These are phyloP conservation scores for Lachnellula subtilissima DNA, from an alignment of 2,329 filamentous ascomycete genomes.

Conservation along the genomic window DNA sequence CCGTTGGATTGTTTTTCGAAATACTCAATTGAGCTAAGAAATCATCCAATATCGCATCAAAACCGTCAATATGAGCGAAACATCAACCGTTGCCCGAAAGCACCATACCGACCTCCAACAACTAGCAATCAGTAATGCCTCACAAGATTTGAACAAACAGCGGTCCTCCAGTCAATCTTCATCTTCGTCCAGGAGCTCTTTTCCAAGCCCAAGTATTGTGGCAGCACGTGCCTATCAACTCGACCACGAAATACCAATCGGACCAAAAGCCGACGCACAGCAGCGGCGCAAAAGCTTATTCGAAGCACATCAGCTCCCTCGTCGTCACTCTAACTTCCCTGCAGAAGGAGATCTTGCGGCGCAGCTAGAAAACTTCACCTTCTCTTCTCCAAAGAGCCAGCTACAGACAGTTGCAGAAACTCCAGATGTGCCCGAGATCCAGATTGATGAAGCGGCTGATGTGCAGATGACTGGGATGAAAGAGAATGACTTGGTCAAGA, in stretches of 20 bases:
- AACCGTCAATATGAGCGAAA: slow-evolving; percentile 6
- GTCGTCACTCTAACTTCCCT: slow-evolving; percentile 17
- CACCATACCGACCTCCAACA: slow-evolving; percentile 15
- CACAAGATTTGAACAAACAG: neutral
- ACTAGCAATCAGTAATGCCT: neutral
- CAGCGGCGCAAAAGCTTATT: slow-evolving; percentile 17
- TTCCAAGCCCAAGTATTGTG: slow-evolving; percentile 24
- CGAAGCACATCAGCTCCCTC: slow-evolving; percentile 13
- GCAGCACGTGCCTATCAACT: slow-evolving; percentile 25
- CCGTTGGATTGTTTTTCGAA: neutral
- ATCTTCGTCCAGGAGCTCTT: neutral
- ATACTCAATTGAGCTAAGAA: neutral
- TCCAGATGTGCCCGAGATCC: slow-evolving; percentile 4
- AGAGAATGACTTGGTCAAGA: slow-evolving; percentile 3
- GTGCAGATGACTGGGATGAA: neutral
- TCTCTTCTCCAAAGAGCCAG: slow-evolving; percentile 3
- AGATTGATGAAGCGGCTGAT: slow-evolving; percentile 1
- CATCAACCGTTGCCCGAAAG: slow-evolving; percentile 4
- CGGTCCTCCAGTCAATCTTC: neutral
- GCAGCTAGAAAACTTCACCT: slow-evolving; percentile 16
- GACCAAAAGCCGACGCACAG: slow-evolving; percentile 2
- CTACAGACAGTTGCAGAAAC: slow-evolving; percentile 14
- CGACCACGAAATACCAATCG: slow-evolving; percentile 14
- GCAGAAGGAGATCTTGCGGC: slow-evolving; percentile 1
- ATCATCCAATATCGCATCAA: neutral